Evolutionary conservation across 768 basidiomycete genomes (phyloP), one percentile per base, ranked within the genome.

Genomic region (Psilocybe azurescens): DNA sequence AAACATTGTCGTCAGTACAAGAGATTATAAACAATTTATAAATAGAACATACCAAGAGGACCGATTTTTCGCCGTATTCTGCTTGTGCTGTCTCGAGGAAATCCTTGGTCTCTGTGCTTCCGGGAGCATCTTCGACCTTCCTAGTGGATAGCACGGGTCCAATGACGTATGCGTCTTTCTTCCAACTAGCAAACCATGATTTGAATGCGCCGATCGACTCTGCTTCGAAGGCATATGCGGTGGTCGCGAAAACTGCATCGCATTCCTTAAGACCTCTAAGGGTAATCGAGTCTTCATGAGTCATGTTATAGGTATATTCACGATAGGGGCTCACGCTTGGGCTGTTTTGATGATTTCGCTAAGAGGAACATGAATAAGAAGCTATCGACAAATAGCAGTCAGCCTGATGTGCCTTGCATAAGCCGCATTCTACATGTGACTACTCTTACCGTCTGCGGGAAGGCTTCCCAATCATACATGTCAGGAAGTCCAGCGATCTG

Each of bases 401-500:
- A 44, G 41, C 11, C 7, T 36, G 33, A 36, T 36, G 33, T 11
- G 6, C 33, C 33, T 7, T 36, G 11, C 11, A 36, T 36, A 11
- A 11, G 33, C 20, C 24, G 14, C 30, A 38, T 30, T 10, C 41
- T 14, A 32, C 44, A 52, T 59, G 10, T 28, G 2, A 3, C 53
- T 41, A 24, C 14, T n/a, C 55, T 33, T 39, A 67, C 66, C 55
- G 56, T 24, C 38, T 67, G 66, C 5, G 66, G 63, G 38, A 57
- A 62, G 14, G 55, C 58, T 33, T 67, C 66, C 44, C 64, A 59
- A 36, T 67, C 63, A 18, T 67, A 64, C 58, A 67, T 62, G 9
- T 48, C 50, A 6, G 66, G 63, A 20, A 62, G 24, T 6, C 66
- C 66, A 3, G 53, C 53, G 13, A 53, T 53, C 52, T 50, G 18